Evolutionary conservation across 495 filamentous ascomycete species (phyloP), one percentile per base, ranked within the genome.

Genomic region (Talaromyces thailandensis): DNA sequence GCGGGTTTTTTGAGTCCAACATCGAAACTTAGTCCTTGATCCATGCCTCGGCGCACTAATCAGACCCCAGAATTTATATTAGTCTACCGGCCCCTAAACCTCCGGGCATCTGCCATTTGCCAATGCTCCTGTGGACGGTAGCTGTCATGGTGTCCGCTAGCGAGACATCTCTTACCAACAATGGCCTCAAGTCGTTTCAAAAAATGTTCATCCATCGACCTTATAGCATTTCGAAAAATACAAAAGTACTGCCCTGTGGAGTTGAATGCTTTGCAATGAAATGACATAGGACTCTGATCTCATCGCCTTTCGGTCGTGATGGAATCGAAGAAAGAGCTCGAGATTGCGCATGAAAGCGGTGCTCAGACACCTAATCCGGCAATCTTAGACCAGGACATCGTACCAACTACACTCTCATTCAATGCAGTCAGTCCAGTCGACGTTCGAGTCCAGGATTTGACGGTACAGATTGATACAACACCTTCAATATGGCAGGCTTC

Each of bases 341-440:
- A 61, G 5, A 51, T 18, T 21, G n/a, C 43, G 45, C 43, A 61
- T 14, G 37, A 52, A 16, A 61, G 23, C 14, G 18, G 12, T 14
- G 24, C 29, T 23, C 11, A 28, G n/a, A 48, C 28, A 18, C 14
- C n/a, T 2, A 43, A 8, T 25, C 23, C 57, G 5, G 40, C 29
- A 25, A 18, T 61, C 35, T 9, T 40, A 16, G 11, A 16, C 35
- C 35, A 40, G 35, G 35, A 40, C 23, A 51, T 51, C 16, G 59
- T 48, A 8, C 43, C 59, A 61, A 51, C 37, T 5, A 21, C 25
- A n/a, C 66, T 89, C 12, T 84, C 85, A 0, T 78, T 90, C 43
- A 81, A 83, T 5, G 78, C 78, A 18, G 86, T 90, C 57, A 76
- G 83, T 37, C 73, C 82, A 14, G 85, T 88, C 28, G 72, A 84